Conservation (phyloP, 2,329 filamentous ascomycete species). For the Cladosporium velox region DNA sequence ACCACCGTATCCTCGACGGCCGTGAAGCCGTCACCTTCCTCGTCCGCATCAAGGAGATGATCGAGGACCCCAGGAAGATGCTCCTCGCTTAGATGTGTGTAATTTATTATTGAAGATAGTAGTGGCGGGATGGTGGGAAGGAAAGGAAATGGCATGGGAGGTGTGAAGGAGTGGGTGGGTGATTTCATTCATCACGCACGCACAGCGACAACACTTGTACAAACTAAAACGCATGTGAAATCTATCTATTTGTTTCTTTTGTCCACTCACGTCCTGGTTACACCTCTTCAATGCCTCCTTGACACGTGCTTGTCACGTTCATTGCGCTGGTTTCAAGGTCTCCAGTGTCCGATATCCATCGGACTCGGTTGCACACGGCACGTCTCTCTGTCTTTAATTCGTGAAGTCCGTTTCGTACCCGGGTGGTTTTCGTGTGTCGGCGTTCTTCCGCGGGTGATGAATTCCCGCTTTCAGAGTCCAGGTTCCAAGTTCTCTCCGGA, state of each 20-base stretch:
- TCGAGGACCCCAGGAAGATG: conserved; percentile 94
- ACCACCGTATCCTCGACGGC: conserved; percentile 92
- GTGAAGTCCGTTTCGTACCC: background rate
- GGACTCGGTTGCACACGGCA: background rate
- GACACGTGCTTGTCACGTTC: background rate
- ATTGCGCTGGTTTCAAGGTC: background rate
- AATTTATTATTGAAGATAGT: background rate
- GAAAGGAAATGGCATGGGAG: background rate
- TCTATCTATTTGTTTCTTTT: conserved; percentile 5
- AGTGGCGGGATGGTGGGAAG: background rate
- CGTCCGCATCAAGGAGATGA: conserved; percentile 95
- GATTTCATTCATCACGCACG: background rate
- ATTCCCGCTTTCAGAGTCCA: background rate
- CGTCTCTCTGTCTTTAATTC: background rate
- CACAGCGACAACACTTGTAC: conserved; percentile 1
- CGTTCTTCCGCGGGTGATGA: background rate
- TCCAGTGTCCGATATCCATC: background rate
- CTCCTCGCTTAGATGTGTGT: conserved; percentile 54
- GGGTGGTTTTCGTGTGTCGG: conserved; percentile 2
- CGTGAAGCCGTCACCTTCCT: conserved; percentile 95
- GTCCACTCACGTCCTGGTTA: background rate
- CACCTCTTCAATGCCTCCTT: background rate
- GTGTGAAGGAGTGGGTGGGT: background rate
- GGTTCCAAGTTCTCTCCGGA: background rate
- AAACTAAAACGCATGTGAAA: background rate